Percentiles rank a stretch among this genome's conserved stretches.
phyloP scores from a whole-genome alignment of 106 monocot species.

The Gastrodia elata region DNA sequence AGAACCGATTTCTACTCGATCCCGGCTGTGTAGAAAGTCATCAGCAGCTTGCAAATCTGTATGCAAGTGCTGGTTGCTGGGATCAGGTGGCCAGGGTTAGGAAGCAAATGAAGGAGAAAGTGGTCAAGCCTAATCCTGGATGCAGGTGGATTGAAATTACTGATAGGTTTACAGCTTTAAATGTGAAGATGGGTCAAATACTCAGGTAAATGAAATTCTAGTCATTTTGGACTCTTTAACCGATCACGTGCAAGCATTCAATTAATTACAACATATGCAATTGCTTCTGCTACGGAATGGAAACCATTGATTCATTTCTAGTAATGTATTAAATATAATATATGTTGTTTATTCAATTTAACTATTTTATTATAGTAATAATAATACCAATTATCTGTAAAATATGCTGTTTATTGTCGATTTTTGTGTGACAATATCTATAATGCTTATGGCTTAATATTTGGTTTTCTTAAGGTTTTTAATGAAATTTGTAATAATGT shows the following conservation, averaged over 20 bases:
- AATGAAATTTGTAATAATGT: too few species aligned
- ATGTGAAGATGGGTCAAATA: constrained; percentile 33
- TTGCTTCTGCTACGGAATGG: not conserved
- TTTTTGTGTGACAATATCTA: too few species aligned
- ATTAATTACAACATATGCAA: not conserved
- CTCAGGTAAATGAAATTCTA: constrained; percentile 23
- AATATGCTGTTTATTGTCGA: too few species aligned
- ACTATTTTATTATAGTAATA: too few species aligned
- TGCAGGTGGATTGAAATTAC: constrained; percentile 57
- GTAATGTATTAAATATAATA: too few species aligned
- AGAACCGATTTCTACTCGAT: constrained; percentile 33
- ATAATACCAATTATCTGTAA: too few species aligned
- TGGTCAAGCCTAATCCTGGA: constrained; percentile 31
- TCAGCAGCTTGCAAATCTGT: constrained; percentile 43
- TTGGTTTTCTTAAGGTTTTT: too few species aligned
- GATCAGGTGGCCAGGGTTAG: constrained; percentile 30
- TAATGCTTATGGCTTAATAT: too few species aligned
- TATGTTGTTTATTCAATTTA: too few species aligned
- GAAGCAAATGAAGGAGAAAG: constrained; percentile 41
- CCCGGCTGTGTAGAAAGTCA: constrained; percentile 40
- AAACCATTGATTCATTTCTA: not conserved
- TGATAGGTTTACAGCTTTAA: constrained; percentile 28
- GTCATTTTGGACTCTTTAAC: constrained; percentile 21
- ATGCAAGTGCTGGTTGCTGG: constrained; percentile 30
- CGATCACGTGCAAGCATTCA: constrained; percentile 25